Evolutionary conservation across 1,139 yeast genomes (phyloP).

Genomic region (Magnusiomyces magnusii): DNA sequence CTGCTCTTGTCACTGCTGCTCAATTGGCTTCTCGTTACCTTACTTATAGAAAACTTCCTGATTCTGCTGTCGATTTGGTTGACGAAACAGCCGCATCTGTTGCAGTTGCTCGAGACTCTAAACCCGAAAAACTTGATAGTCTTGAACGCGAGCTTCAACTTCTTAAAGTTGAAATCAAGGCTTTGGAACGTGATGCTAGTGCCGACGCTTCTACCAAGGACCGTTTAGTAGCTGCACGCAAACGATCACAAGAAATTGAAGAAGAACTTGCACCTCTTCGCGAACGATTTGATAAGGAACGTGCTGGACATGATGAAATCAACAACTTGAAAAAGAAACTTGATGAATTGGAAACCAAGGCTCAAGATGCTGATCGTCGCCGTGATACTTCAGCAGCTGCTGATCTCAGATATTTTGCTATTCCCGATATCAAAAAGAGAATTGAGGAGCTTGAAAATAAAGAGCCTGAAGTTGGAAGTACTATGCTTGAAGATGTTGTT

Average conservation of each 20-base stretch:
- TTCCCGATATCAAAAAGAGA: slow-evolving; percentile 78
- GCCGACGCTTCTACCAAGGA: slow-evolving; percentile 84
- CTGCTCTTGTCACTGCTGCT: slow-evolving; percentile 92
- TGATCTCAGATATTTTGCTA: slow-evolving; percentile 90
- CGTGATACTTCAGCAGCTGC: slow-evolving; percentile 94
- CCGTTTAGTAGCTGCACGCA: slow-evolving; percentile 68
- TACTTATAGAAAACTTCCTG: slow-evolving; percentile 94
- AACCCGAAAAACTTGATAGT: slow-evolving; percentile 93
- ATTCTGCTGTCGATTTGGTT: slow-evolving; percentile 93
- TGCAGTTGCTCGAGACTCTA: slow-evolving; percentile 92
- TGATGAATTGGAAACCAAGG: slow-evolving; percentile 88
- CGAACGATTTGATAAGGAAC: slow-evolving; percentile 80
- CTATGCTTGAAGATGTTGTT: slow-evolving; percentile 79
- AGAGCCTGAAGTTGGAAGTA: slow-evolving; percentile 51
- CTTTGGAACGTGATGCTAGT: slow-evolving; percentile 91
- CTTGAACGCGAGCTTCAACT: slow-evolving; percentile 89
- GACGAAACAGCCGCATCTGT: slow-evolving; percentile 98
- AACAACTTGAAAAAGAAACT: slow-evolving; percentile 82
- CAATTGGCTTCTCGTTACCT: slow-evolving; percentile 90
- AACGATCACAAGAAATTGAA: slow-evolving; percentile 72
- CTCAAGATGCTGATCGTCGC: slow-evolving; percentile 94
- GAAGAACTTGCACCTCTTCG: slow-evolving; percentile 82
- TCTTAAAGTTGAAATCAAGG: slow-evolving; percentile 91
- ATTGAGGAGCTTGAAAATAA: slow-evolving; percentile 71
- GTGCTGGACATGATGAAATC: slow-evolving; percentile 85